Evolutionary conservation across 352 stramenopile species (phyloP).

Genomic region (Elongisporangium undulatum): DNA sequence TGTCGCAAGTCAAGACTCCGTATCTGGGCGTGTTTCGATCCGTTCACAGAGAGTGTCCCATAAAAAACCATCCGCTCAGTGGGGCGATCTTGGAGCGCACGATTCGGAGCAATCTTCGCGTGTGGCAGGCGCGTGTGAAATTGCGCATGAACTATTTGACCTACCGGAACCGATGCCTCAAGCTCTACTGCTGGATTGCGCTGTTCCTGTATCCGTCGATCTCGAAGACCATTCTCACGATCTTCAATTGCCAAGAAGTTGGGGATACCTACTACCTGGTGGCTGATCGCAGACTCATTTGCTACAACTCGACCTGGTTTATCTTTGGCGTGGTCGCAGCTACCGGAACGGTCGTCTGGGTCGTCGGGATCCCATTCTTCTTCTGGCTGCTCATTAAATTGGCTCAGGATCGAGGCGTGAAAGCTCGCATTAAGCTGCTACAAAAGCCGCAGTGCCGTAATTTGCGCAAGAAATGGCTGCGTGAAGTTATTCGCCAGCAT

Average conservation of each 20-base stretch:
- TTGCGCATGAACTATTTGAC: conserved; percentile 82
- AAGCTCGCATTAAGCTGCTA: conserved; percentile 39
- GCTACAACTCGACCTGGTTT: conserved; percentile 60
- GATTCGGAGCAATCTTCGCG: conserved; percentile 63
- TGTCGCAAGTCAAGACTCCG: conserved; percentile 68
- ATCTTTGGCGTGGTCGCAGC: conserved; percentile 58
- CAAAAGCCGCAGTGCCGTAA: conserved; percentile 27
- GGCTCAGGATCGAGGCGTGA: conserved; percentile 54
- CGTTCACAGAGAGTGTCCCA: conserved; percentile 42
- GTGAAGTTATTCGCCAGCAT: conserved; percentile 48
- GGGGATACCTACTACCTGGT: conserved; percentile 57
- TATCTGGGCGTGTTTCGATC: conserved; percentile 65
- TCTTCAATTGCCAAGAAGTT: conserved; percentile 82
- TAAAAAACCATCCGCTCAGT: conserved; percentile 36
- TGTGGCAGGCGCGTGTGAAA: conserved; percentile 76
- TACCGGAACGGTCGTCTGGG: conserved; percentile 57
- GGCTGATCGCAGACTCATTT: conserved; percentile 58
- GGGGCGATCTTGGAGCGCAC: conserved; percentile 56
- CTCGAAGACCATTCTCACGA: conserved; percentile 70
- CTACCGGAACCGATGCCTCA: conserved; percentile 77
- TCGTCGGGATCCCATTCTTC: conserved; percentile 74
- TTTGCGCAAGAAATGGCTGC: conserved; percentile 60
- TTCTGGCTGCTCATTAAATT: conserved; percentile 72
- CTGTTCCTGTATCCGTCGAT: conserved; percentile 74
- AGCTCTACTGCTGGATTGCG: conserved; percentile 74